Conservation (phyloP, 441 rosid genomes). For the Bruguiera hainesii region DNA sequence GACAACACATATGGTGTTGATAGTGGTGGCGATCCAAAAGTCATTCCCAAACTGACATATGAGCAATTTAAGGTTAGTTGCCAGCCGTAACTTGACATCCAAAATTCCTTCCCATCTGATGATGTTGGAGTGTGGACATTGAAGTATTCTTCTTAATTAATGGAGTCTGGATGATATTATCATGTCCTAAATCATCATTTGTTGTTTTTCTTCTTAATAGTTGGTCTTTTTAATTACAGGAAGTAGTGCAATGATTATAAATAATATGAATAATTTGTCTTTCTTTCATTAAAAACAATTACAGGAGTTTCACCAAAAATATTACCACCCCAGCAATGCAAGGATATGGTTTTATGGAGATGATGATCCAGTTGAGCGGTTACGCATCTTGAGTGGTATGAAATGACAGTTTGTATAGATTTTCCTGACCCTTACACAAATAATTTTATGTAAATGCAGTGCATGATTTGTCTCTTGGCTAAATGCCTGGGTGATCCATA, state of each 20-base stretch:
- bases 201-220: not conserved
- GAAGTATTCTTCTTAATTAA: not conserved
- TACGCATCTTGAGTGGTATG: slow-evolving; percentile 76
- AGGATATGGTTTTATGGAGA: slow-evolving; percentile 98
- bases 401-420: slow-evolving; percentile 2
- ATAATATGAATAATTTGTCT: slow-evolving; percentile 1
- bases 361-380: slow-evolving; percentile 78
- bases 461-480: too few species aligned
- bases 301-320: slow-evolving; percentile 85
- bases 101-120: not conserved
- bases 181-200: not conserved
- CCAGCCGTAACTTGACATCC: slow-evolving; percentile 3
- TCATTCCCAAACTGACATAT: slow-evolving; percentile 77
- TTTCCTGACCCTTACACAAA: slow-evolving; percentile 2
- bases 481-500: too few species aligned
- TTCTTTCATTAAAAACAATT: slow-evolving; percentile 18
- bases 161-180: not conserved
- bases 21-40: slow-evolving; percentile 97
- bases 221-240: not conserved
- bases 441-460: too few species aligned
- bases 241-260: slow-evolving; percentile 5
- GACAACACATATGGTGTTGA: slow-evolving; percentile 91
- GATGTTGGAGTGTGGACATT: not conserved
- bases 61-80: slow-evolving; percentile 72
- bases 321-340: slow-evolving; percentile 94